Percentiles rank a stretch among this genome's conserved stretches.
These are phyloP conservation scores for Tremella mesenterica DNA, from an alignment of 768 basidiomycete genomes.

Conservation along the genomic window DNA sequence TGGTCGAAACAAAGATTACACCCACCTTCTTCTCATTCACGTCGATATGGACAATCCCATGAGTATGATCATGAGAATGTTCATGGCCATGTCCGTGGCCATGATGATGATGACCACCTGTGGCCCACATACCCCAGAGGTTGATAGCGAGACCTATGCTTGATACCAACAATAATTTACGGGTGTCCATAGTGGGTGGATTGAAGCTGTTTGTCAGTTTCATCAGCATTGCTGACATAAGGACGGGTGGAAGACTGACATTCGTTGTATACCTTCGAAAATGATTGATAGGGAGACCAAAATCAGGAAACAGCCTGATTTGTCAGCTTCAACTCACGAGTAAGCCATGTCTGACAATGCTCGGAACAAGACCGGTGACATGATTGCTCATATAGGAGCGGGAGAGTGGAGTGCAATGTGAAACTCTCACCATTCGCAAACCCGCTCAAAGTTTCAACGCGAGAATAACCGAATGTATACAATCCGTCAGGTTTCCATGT, in stretches of 20 bases:
- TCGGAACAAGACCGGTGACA: too few relatives aligned
- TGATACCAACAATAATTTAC: constrained; percentile 82
- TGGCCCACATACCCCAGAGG: constrained; percentile 96
- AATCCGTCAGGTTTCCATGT: constrained; percentile 91
- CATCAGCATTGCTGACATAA: neutral
- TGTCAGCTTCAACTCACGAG: neutral
- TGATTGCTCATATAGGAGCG: too few relatives aligned
- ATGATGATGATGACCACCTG: constrained; percentile 58
- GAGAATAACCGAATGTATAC: constrained; percentile 93
- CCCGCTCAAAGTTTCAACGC: constrained; percentile 93
- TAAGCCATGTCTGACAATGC: neutral
- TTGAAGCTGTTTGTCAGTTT: constrained; percentile 54
- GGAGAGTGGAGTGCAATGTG: constrained; percentile 43
- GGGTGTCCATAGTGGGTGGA: constrained; percentile 91
- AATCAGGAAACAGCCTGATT: constrained; percentile 35
- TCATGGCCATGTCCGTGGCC: constrained; percentile 35
- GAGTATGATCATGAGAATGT: constrained; percentile 27
- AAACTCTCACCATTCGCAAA: constrained; percentile 94
- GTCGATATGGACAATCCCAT: constrained; percentile 18
- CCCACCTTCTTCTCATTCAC: constrained; percentile 32
- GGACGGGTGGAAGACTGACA: constrained; percentile 51
- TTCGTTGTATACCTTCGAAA: constrained; percentile 90
- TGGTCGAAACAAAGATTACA: too few relatives aligned
- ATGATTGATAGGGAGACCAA: constrained; percentile 92
- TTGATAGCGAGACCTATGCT: constrained; percentile 84